Conservation (phyloP, 2,329 filamentous ascomycete species). For the Teratosphaeria pseudoeucalypti region DNA sequence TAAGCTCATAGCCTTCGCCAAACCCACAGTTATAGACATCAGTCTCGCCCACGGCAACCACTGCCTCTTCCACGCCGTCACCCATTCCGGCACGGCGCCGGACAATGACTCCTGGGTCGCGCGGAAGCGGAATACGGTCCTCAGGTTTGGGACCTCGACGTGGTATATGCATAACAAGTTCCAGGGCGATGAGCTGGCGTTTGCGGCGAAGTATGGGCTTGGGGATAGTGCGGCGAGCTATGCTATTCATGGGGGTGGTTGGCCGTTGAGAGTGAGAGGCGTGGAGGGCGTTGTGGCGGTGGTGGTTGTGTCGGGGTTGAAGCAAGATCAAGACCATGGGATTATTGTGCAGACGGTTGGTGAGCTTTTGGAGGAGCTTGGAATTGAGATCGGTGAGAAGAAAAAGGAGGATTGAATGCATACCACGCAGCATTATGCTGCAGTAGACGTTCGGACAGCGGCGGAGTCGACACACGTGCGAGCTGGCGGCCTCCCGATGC, state of each 20-base stretch:
- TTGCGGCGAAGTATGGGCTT: constrained; percentile 56
- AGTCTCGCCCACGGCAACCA: constrained; percentile 40
- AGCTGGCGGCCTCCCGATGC: neutral
- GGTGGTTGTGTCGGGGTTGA: constrained; percentile 65
- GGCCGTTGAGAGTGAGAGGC: constrained; percentile 60
- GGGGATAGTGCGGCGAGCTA: constrained; percentile 40
- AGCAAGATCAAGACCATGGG: constrained; percentile 67
- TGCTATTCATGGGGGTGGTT: constrained; percentile 68
- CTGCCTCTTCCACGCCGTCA: constrained; percentile 57
- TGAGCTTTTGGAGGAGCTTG: constrained; percentile 35
- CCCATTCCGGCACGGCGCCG: constrained; percentile 55
- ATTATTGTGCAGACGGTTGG: constrained; percentile 61
- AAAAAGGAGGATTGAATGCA: constrained; percentile 26
- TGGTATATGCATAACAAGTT: constrained; percentile 65
- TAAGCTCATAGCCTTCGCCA: constrained; percentile 47
- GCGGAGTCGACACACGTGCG: neutral
- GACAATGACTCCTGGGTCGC: constrained; percentile 49
- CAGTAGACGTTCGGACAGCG: neutral
- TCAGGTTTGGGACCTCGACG: constrained; percentile 59
- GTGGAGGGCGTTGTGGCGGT: constrained; percentile 69
- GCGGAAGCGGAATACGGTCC: constrained; percentile 61
- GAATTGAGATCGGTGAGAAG: constrained; percentile 24
- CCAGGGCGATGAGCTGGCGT: constrained; percentile 51
- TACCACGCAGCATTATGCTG: neutral
- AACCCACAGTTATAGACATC: constrained; percentile 54